Evolutionary conservation across 2,329 filamentous ascomycete genomes (phyloP).

Genomic region (Ceratocystis smalleyi): DNA sequence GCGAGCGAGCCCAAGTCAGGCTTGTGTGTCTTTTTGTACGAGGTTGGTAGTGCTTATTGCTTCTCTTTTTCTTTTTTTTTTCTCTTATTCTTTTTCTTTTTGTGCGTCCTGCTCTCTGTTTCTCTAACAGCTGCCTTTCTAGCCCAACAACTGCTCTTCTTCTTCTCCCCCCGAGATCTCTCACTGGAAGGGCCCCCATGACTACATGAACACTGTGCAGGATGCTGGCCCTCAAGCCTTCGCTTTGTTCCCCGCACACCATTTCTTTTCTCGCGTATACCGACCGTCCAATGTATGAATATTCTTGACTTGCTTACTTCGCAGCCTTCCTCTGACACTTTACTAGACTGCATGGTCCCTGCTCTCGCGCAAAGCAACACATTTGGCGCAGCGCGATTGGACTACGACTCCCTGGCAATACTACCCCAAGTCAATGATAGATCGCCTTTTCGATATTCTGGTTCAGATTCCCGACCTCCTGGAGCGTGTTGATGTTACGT

Average conservation of each 20-base stretch:
- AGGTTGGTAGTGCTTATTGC: slow-evolving; percentile 27
- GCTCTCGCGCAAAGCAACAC: slow-evolving; percentile 34
- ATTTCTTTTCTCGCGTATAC: slow-evolving; percentile 42
- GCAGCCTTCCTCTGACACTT: background rate
- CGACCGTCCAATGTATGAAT: slow-evolving; percentile 36
- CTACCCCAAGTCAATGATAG: slow-evolving; percentile 36
- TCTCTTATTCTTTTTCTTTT: background rate
- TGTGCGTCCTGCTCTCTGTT: background rate
- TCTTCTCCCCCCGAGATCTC: slow-evolving; percentile 22
- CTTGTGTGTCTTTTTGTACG: slow-evolving; percentile 38
- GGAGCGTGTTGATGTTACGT: slow-evolving; percentile 30
- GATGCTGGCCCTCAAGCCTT: slow-evolving; percentile 33
- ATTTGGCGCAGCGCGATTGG: slow-evolving; percentile 39
- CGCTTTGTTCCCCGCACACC: slow-evolving; percentile 37
- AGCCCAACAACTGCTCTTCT: slow-evolving; percentile 32
- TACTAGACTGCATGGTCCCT: slow-evolving; percentile 33
- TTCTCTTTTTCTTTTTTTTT: background rate
- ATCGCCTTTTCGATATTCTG: slow-evolving; percentile 37
- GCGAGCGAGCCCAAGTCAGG: slow-evolving; percentile 23
- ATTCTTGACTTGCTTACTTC: background rate
- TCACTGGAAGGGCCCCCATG: slow-evolving; percentile 26
- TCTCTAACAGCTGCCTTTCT: background rate
- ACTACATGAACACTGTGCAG: slow-evolving; percentile 26
- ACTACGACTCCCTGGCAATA: slow-evolving; percentile 34
- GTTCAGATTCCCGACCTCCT: slow-evolving; percentile 34